A percentile compares a stretch with the other conserved stretches of the same genome.
These are phyloP conservation scores for Dichotomopilus funicola DNA, from an alignment of 2,329 filamentous ascomycete species.

Conservation along the genomic window DNA sequence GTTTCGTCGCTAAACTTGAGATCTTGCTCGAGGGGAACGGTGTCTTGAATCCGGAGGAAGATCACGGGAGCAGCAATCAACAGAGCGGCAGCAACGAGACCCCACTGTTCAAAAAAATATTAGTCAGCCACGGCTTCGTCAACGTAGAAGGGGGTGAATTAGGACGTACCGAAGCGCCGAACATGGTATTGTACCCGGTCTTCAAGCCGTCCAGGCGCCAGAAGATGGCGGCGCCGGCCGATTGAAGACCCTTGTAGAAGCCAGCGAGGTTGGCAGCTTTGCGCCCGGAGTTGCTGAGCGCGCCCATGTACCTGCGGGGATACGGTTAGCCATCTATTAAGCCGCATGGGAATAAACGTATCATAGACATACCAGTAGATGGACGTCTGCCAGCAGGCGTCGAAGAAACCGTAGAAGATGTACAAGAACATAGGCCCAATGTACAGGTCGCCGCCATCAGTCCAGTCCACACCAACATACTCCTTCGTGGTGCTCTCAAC, in stretches of 20 bases:
- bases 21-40: slow-evolving; percentile 74
- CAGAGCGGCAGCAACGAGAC: slow-evolving; percentile 64
- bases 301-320: slow-evolving; percentile 75
- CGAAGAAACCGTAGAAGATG: slow-evolving; percentile 85
- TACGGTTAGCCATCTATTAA: not conserved
- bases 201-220: slow-evolving; percentile 61
- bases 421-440: slow-evolving; percentile 80
- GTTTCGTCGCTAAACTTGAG: slow-evolving; percentile 82
- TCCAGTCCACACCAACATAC: slow-evolving; percentile 52
- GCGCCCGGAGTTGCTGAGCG: slow-evolving; percentile 85
- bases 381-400: slow-evolving; percentile 83
- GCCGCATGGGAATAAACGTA: not conserved
- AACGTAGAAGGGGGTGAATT: not conserved
- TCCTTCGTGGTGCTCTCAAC: slow-evolving; percentile 18
- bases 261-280: slow-evolving; percentile 84
- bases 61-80: slow-evolving; percentile 74
- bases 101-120: slow-evolving; percentile 51
- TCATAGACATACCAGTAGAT: slow-evolving; percentile 78
- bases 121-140: not conserved
- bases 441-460: slow-evolving; percentile 49
- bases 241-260: slow-evolving; percentile 57
- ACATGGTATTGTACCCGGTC: slow-evolving; percentile 63
- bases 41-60: slow-evolving; percentile 71
- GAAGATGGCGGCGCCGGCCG: slow-evolving; percentile 72
- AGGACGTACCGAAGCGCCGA: slow-evolving; percentile 48